phyloP scores from a whole-genome alignment of 1,284 basidiomycete species.

The Trametes sp. region DNA sequence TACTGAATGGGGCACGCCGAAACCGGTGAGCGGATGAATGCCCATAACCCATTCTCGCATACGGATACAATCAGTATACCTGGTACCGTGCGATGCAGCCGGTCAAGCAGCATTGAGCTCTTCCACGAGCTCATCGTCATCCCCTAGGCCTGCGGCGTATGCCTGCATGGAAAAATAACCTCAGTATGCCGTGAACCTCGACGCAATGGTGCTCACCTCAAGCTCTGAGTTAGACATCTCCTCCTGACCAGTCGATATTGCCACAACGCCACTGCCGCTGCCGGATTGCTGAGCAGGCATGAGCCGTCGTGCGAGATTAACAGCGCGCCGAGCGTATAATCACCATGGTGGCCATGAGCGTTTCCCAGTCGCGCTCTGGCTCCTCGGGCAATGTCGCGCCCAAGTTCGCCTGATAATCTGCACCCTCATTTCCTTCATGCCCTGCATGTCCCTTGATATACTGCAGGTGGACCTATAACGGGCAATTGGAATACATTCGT shows the following conservation, averaged over 20 bases:
- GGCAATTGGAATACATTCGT: neutral
- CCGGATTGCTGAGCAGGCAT: neutral
- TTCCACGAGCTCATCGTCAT: slow-evolving; percentile 20
- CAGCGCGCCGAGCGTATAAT: neutral
- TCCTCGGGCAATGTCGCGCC: slow-evolving; percentile 52
- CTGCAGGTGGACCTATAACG: slow-evolving; percentile 54
- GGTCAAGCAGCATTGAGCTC: neutral
- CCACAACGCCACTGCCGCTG: neutral
- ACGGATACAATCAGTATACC: too few species aligned
- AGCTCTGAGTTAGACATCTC: slow-evolving; percentile 13
- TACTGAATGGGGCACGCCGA: too few species aligned
- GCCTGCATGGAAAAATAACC: slow-evolving; percentile 46
- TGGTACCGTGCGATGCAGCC: too few species aligned
- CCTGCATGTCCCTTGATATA: slow-evolving; percentile 80
- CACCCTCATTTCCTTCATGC: slow-evolving; percentile 79
- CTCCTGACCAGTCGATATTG: neutral
- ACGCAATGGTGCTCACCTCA: slow-evolving; percentile 5
- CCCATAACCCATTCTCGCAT: too few species aligned
- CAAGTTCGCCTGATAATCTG: slow-evolving; percentile 70
- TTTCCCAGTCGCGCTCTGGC: slow-evolving; percentile 65
- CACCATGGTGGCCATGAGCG: slow-evolving; percentile 17
- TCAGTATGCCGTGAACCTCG: neutral
- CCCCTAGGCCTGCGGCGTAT: slow-evolving; percentile 38
- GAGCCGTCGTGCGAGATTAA: neutral
- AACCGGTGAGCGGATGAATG: too few species aligned